Base-by-base conservation (phyloP, 305 asterid genomes). In the Fraxinus paxiana region DNA sequence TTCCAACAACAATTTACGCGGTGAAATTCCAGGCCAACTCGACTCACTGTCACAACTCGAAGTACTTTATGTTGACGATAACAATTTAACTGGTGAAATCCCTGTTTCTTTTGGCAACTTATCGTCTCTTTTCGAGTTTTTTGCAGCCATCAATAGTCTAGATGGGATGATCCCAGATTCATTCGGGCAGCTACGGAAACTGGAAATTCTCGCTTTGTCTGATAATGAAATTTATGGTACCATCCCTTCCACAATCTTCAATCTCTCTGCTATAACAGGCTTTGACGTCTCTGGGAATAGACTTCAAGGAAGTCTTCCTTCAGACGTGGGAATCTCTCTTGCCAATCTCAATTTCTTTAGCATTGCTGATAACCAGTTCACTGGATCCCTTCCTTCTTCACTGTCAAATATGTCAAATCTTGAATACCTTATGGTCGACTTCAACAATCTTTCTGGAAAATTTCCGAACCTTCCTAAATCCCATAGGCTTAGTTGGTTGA, bases 61-160 rank as follows among this genome's bases (percentile, higher is more conserved):
- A 73, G 5, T 33, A 46, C 48, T 84, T 9, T 30, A 70, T 0
- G 56, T 73, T 43, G 17, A 63, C n/a, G 77, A 48, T 13, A 85
- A 85, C 79, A 85, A 6, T 18, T 38, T 85, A 54, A 82, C 79
- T 13, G 87, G 87, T 67, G 51, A 10, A 35, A 79, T 82, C 72
- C 87, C 87, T 70, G 28, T 78, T 74, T 56, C 78, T 24, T 75
- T 75, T 56, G 87, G 87, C 17, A 82, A 85, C 79, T 46, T 79
- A 69, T 65, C 87, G 8, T 82, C 85, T 18, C 80, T 84, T 9
- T 20, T 2, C 6, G 75, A 54, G 30, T 61, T 84, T n/a, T 77
- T 26, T 12, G 79, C 73, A 20, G 78, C 43, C 63, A 70, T 69
- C 35, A 85, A 85, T 59, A 63, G 17, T 78, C 73, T 85, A 17